A percentile compares a stretch with the other conserved stretches of the same genome.
These are phyloP conservation scores for Camptophora hylomeconis DNA, from an alignment of 2,329 filamentous ascomycete species.

Conservation along the genomic window DNA sequence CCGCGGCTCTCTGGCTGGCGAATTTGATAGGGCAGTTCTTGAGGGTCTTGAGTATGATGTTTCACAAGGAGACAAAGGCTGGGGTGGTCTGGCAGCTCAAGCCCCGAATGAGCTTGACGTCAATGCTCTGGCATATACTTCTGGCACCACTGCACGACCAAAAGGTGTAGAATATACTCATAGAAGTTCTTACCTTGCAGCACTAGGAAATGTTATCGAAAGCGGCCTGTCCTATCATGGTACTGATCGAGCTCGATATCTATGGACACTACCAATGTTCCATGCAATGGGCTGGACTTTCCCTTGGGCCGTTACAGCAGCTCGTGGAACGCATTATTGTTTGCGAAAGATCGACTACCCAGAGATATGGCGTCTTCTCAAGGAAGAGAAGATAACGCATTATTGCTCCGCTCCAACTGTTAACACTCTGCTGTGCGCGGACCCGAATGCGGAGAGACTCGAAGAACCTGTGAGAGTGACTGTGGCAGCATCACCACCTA, in stretches of 20 bases:
- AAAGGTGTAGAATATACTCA: slow-evolving; percentile 93
- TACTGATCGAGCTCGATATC: slow-evolving; percentile 58
- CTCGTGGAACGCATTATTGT: slow-evolving; percentile 88
- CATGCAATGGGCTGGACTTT: slow-evolving; percentile 67
- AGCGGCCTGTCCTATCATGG: slow-evolving; percentile 62
- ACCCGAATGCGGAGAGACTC: slow-evolving; percentile 59
- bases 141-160: slow-evolving; percentile 77
- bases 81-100: slow-evolving; percentile 62
- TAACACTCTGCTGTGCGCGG: slow-evolving; percentile 79
- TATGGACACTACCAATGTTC: slow-evolving; percentile 89
- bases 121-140: slow-evolving; percentile 85
- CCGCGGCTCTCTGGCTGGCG: slow-evolving; percentile 60
- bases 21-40: slow-evolving; percentile 69
- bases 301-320: slow-evolving; percentile 84
- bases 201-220: slow-evolving; percentile 77
- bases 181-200: slow-evolving; percentile 71
- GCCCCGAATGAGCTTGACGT: slow-evolving; percentile 63
- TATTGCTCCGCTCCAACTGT: slow-evolving; percentile 95
- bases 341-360: slow-evolving; percentile 91
- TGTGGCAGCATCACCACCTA: slow-evolving; percentile 83
- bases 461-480: slow-evolving; percentile 67
- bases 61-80: slow-evolving; percentile 54
- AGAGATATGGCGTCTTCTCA: slow-evolving; percentile 78
- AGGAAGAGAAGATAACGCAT: slow-evolving; percentile 77
- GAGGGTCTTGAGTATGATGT: slow-evolving; percentile 66